A percentile compares a stretch with the other conserved stretches of the same genome.
Evolutionary conservation across 176 grass and related monocot species (phyloP).

Genomic region (Secale cereale): DNA sequence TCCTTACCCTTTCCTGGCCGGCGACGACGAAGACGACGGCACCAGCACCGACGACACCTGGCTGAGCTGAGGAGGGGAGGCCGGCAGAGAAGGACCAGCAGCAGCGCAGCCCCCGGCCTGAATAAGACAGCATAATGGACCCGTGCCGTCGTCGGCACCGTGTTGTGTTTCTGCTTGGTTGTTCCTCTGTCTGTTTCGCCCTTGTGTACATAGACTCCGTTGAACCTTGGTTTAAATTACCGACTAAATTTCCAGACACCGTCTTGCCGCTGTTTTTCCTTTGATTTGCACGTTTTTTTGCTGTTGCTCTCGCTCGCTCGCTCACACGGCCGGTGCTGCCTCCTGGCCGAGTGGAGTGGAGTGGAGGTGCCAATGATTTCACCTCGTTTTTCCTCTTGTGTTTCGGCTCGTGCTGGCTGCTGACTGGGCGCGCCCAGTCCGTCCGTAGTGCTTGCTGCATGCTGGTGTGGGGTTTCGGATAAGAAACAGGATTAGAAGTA

Average conservation of each 20-base stretch:
- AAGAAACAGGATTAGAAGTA: background rate
- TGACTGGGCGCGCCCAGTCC: background rate
- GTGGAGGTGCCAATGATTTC: background rate
- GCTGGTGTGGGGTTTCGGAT: background rate
- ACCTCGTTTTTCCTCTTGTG: background rate
- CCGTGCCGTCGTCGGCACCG: no score
- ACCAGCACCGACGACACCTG: background rate
- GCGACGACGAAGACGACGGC: background rate
- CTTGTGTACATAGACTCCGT: conserved; percentile 2
- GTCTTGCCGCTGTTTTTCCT: background rate
- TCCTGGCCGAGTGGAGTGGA: no score
- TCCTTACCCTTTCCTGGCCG: no score
- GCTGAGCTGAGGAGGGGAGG: conserved; percentile 3
- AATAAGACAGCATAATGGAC: background rate
- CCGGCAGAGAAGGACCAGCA: background rate
- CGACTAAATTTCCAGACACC: background rate
- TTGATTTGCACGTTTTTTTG: background rate
- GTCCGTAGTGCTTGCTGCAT: background rate
- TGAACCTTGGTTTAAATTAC: background rate
- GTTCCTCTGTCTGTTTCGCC: no score
- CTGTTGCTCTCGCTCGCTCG: no score
- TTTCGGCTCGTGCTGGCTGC: background rate
- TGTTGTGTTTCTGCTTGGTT: no score
- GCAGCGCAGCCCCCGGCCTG: background rate
- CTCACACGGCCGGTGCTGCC: no score